phyloP scores from a whole-genome alignment of 2,329 filamentous ascomycete species.

The Trematosphaeria pertusa region DNA sequence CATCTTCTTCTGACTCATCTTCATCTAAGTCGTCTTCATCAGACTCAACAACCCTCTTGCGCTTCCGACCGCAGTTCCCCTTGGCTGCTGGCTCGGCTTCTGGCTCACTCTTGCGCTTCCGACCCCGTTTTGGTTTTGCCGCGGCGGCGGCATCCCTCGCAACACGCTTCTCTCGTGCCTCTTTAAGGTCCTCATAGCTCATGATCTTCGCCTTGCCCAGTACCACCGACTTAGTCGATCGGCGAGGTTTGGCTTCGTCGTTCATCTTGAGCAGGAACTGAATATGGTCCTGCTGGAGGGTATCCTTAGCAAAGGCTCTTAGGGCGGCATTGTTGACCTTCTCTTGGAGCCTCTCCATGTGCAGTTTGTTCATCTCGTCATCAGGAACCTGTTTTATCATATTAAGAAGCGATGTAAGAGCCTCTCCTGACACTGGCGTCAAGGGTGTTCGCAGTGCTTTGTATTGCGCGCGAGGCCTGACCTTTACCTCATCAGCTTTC shows the following conservation, averaged over 20 bases:
- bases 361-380: conserved; percentile 21
- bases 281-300: conserved; percentile 33
- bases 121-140: too few relatives aligned
- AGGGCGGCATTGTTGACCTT: conserved; percentile 28
- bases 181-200: conserved; percentile 28
- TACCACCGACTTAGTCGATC: conserved; percentile 27
- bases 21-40: too few relatives aligned
- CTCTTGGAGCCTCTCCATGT: conserved; percentile 14
- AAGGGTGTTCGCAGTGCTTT: conserved; percentile 31
- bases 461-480: conserved; percentile 23
- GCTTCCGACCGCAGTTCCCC: too few relatives aligned
- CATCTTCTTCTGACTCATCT: too few relatives aligned
- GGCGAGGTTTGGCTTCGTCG: conserved; percentile 33
- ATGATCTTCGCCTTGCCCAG: conserved; percentile 30
- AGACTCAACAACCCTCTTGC: too few relatives aligned
- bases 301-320: conserved; percentile 24
- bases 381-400: conserved; percentile 19
- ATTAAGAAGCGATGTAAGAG: conserved; percentile 21
- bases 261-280: conserved; percentile 31
- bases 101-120: too few relatives aligned
- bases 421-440: conserved; percentile 21
- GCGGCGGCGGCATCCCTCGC: conserved; percentile 26
- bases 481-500: conserved; percentile 12
- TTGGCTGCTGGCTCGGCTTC: too few relatives aligned
- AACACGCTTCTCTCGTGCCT: conserved; percentile 23